phyloP scores from a whole-genome alignment of 2,329 filamentous ascomycete genomes.

The Neurospora sp. region DNA sequence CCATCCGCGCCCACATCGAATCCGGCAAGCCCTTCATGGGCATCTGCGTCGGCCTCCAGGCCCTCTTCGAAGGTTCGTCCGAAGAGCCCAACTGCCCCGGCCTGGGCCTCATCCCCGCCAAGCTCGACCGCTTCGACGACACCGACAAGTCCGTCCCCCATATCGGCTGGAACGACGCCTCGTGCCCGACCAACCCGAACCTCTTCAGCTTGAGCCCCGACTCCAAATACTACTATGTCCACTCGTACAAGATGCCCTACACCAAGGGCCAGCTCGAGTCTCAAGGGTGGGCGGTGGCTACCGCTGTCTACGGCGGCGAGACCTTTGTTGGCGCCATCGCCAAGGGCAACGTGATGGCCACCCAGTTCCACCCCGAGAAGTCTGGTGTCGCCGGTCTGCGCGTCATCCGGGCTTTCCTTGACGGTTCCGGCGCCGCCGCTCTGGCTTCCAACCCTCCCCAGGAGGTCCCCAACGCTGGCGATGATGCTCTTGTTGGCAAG shows the following conservation, averaged over 20 bases:
- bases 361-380: slow-evolving; percentile 98
- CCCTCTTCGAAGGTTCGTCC: slow-evolving; percentile 75
- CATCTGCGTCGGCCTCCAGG: slow-evolving; percentile 91
- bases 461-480: slow-evolving; percentile 9
- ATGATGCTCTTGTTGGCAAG: slow-evolving; percentile 9
- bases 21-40: slow-evolving; percentile 97
- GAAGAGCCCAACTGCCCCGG: slow-evolving; percentile 67
- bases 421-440: slow-evolving; percentile 51
- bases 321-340: slow-evolving; percentile 87
- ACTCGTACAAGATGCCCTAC: slow-evolving; percentile 84
- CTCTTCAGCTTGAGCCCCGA: slow-evolving; percentile 71
- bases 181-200: slow-evolving; percentile 30
- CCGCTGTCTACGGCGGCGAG: slow-evolving; percentile 76
- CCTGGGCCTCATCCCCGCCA: slow-evolving; percentile 62
- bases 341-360: slow-evolving; percentile 75
- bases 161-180: slow-evolving; percentile 95
- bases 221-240: slow-evolving; percentile 98
- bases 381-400: slow-evolving; percentile 81
- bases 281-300: slow-evolving; percentile 87
- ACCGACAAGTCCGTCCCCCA: slow-evolving; percentile 85
- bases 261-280: slow-evolving; percentile 61
- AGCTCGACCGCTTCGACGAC: slow-evolving; percentile 68
- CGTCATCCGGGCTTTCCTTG: slow-evolving; percentile 75
- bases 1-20: slow-evolving; percentile 72
- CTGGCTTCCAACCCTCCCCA: slow-evolving; percentile 29